Base-by-base conservation (phyloP, 768 basidiomycete genomes). In the Lyophyllum semitale region DNA sequence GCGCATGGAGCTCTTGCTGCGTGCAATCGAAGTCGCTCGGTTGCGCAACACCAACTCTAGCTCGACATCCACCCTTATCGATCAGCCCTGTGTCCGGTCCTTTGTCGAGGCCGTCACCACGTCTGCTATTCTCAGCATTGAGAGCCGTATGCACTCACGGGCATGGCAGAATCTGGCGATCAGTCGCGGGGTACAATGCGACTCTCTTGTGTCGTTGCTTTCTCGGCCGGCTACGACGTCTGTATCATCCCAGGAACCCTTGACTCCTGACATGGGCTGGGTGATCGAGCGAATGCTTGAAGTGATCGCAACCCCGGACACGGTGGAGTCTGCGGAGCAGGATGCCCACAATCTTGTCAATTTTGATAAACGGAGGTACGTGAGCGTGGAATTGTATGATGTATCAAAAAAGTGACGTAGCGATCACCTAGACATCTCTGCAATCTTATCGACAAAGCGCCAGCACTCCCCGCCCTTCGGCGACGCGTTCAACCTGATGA, bases 221-320 rank as follows among this genome's bases (percentile, higher is more conserved):
- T 74, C 77, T 17, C 77, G 78, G 48, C 83, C 84, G 1, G 72
- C 64, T 41, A 68, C 78, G 7, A 78, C 80, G 45, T 68, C 74
- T 9, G 70, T 77, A 17, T 64, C 72, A 12, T 76, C 79, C 27
- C 73, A 74, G 27, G 80, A 84, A 29, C 73, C 80, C 6, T 71
- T 92, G 42, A 84, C 85, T 3, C 80, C 88, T 15, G 92, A 93
- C 65, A 81, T 91, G 59, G 89, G 89, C 9, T 94, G 91, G 91
- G 71, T 93, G 35, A 66, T 94, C 54, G 92, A 94, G 67, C 82
- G 90, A 41, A 82, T 93, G 70, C 71, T 93, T 32, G 92, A 93
- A 66, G 76, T 93, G 44, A 82, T 93, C 55, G 84, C 86, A 25
- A 79, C 85, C 48, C 85, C 90, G 3, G 90, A 94, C 66, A 76